phyloP scores from a whole-genome alignment of 768 basidiomycete species.

The Agrocybe pediades region DNA sequence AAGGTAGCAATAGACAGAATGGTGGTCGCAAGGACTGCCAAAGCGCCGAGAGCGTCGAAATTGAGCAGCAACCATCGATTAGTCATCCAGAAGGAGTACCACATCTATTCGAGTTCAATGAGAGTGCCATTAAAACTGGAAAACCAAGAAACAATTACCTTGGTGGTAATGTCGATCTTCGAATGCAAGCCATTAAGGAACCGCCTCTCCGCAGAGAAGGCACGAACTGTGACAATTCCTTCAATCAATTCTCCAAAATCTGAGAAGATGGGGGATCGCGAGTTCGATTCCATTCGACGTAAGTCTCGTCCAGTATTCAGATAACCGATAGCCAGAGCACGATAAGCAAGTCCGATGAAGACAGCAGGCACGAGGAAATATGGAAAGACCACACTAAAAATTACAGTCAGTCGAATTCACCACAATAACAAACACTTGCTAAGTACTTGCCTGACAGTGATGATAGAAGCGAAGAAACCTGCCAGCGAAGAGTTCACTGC shows the following conservation, averaged over 20 bases:
- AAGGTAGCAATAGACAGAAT: conserved; percentile 72
- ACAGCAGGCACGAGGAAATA: conserved; percentile 78
- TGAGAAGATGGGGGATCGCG: conserved; percentile 81
- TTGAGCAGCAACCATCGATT: conserved; percentile 85
- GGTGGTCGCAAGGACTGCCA: conserved; percentile 74
- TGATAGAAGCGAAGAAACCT: conserved; percentile 72
- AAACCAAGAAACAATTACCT: conserved; percentile 39
- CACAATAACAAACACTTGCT: background rate
- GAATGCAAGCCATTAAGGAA: conserved; percentile 76
- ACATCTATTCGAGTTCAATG: conserved; percentile 51
- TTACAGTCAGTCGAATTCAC: background rate
- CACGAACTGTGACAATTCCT: conserved; percentile 91
- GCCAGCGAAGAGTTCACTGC: conserved; percentile 80
- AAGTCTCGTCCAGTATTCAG: conserved; percentile 82
- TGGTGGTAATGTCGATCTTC: conserved; percentile 78
- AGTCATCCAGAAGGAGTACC: conserved; percentile 89
- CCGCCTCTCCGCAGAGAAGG: conserved; percentile 78
- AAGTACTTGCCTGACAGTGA: conserved; percentile 64
- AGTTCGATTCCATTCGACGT: conserved; percentile 89
- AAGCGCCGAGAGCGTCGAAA: conserved; percentile 77
- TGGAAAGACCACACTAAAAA: conserved; percentile 72
- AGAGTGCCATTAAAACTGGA: background rate
- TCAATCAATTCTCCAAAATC: conserved; percentile 83
- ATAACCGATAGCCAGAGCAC: conserved; percentile 68
- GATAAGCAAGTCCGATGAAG: conserved; percentile 75